These are phyloP conservation scores for Epichloe amarillans DNA, from an alignment of 2,329 filamentous ascomycete genomes.

Conservation along the genomic window DNA sequence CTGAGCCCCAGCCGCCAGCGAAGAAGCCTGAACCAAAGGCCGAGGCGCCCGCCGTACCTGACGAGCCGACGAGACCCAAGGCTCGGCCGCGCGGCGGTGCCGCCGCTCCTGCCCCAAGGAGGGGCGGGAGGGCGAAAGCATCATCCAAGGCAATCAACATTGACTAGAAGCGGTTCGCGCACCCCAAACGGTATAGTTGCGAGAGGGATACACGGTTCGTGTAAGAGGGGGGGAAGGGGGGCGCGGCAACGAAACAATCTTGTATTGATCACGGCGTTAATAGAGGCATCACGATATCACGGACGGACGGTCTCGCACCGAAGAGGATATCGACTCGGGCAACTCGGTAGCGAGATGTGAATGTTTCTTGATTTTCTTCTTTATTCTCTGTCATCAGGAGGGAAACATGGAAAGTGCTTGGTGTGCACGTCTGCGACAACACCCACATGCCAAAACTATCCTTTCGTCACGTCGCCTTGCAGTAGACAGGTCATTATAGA, in stretches of 20 bases:
- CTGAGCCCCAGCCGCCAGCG: slow-evolving; percentile 8
- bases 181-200: too few relatives aligned
- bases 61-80: slow-evolving; percentile 13
- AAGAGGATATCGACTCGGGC: too few relatives aligned
- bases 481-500: background rate
- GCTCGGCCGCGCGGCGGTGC: slow-evolving; percentile 14
- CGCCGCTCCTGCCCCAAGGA: slow-evolving; percentile 14
- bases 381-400: background rate
- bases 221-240: too few relatives aligned
- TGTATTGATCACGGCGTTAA: too few relatives aligned
- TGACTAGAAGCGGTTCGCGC: background rate
- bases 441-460: background rate
- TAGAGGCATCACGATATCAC: too few relatives aligned
- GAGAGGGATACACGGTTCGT: too few relatives aligned
- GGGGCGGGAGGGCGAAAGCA: slow-evolving; percentile 11
- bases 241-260: too few relatives aligned
- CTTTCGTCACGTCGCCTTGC: slow-evolving; percentile 1
- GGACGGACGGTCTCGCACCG: too few relatives aligned
- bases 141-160: slow-evolving; percentile 5
- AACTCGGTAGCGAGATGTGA: too few relatives aligned
- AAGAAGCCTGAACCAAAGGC: slow-evolving; percentile 17
- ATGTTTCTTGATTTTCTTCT: too few relatives aligned
- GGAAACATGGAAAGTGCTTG: background rate
- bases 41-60: slow-evolving; percentile 8
- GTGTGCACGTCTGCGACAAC: background rate